phyloP scores from a whole-genome alignment of 2,329 filamentous ascomycete genomes.

The Xylariaceae sp. region DNA sequence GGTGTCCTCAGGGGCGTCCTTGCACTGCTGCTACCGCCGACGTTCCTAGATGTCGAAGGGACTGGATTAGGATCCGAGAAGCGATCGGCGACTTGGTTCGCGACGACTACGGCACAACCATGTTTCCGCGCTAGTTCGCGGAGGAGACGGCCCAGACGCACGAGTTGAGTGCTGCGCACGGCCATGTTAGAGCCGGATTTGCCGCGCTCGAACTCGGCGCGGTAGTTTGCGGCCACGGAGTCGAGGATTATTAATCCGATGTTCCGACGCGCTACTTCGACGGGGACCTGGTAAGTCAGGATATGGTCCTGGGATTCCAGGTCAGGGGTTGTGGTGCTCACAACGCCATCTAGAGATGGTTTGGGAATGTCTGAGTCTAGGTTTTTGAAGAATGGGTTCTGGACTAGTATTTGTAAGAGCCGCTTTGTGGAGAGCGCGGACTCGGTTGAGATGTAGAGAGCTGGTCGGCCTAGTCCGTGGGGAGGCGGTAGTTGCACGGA shows the following conservation, averaged over 20 bases:
- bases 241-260: conserved; percentile 83
- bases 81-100: conserved; percentile 92
- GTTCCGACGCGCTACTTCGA: conserved; percentile 68
- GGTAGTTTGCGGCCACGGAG: conserved; percentile 91
- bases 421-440: conserved; percentile 75
- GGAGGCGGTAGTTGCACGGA: conserved; percentile 75
- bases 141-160: conserved; percentile 69
- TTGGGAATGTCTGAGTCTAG: conserved; percentile 22
- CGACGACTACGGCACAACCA: conserved; percentile 78
- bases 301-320: conserved; percentile 96
- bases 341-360: conserved; percentile 68
- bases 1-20: not conserved
- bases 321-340: conserved; percentile 79
- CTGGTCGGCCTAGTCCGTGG: conserved; percentile 63
- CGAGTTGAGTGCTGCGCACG: conserved; percentile 68
- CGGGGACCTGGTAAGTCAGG: conserved; percentile 83
- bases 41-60: conserved; percentile 14
- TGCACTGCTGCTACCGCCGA: not conserved
- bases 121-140: conserved; percentile 69
- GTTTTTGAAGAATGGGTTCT: conserved; percentile 54
- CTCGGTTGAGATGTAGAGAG: conserved; percentile 93
- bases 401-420: conserved; percentile 69
- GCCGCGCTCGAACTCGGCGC: conserved; percentile 74
- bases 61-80: conserved; percentile 42
- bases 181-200: conserved; percentile 58